These are phyloP conservation scores for Petasospora rhodanensis DNA, from an alignment of 1,139 yeast genomes.

Conservation along the genomic window DNA sequence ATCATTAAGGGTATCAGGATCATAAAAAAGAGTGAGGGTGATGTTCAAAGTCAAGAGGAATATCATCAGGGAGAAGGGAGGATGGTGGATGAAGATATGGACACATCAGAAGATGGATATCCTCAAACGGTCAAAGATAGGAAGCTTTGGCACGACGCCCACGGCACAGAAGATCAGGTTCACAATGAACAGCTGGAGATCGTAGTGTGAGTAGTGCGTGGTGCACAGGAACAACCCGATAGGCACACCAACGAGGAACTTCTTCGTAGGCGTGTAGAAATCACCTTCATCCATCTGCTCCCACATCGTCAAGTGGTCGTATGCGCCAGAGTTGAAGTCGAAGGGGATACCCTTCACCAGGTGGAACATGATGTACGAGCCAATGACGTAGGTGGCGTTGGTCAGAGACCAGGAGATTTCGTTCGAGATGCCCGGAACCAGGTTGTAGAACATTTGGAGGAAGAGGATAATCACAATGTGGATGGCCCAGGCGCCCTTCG, in stretches of 20 bases:
- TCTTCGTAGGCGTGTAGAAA: conserved; percentile 94
- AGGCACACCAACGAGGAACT: conserved; percentile 87
- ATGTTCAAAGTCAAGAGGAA: too few relatives aligned
- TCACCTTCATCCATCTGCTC: conserved; percentile 97
- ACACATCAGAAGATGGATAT: conserved; percentile 37
- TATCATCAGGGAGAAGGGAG: too few relatives aligned
- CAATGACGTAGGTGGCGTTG: conserved; percentile 82
- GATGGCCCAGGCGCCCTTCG: conserved; percentile 92
- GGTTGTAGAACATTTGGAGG: conserved; percentile 70
- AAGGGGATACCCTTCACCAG: conserved; percentile 96
- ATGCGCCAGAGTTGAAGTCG: conserved; percentile 95
- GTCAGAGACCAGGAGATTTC: conserved; percentile 95
- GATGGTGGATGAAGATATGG: not conserved
- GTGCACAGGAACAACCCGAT: conserved; percentile 79
- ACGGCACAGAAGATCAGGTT: conserved; percentile 79
- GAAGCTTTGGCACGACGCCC: conserved; percentile 84
- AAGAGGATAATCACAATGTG: conserved; percentile 79
- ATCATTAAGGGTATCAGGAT: too few relatives aligned
- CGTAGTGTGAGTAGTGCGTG: conserved; percentile 88
- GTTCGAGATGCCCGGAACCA: conserved; percentile 69
- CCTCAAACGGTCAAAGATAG: conserved; percentile 73
- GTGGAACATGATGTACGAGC: conserved; percentile 94
- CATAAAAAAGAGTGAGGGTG: too few relatives aligned
- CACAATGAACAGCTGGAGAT: conserved; percentile 69
- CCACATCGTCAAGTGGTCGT: conserved; percentile 97